Conservation (phyloP, 1,284 basidiomycete species). For the Fomes fomentarius region DNA sequence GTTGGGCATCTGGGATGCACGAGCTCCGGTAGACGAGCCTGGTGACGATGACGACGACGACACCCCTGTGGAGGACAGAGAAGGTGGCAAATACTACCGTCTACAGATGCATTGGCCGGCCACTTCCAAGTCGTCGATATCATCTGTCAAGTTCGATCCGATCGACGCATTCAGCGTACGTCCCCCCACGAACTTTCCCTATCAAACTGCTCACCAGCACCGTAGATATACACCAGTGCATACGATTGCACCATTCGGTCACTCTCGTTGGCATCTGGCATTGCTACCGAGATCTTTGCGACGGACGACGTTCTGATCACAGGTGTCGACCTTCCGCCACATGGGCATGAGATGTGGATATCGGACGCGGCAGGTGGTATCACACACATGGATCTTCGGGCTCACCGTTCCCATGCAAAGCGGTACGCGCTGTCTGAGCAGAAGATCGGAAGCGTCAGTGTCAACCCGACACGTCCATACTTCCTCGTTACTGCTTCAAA, state of each 20-base stretch:
- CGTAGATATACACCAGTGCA: conserved; percentile 73
- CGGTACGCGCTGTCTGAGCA: conserved; percentile 68
- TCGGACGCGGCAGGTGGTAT: conserved; percentile 70
- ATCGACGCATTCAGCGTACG: conserved; percentile 67
- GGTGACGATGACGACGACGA: conserved; percentile 64
- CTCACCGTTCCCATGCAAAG: conserved; percentile 55
- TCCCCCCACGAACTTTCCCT: too few species aligned
- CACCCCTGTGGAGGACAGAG: conserved; percentile 40
- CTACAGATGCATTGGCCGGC: conserved; percentile 83
- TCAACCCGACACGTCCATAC: conserved; percentile 71
- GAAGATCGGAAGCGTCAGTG: conserved; percentile 77
- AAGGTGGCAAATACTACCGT: conserved; percentile 78
- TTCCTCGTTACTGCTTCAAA: conserved; percentile 77
- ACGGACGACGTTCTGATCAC: conserved; percentile 63
- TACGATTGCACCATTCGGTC: conserved; percentile 79
- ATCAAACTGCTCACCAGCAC: too few species aligned
- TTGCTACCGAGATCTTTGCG: conserved; percentile 68
- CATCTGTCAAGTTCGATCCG: conserved; percentile 74
- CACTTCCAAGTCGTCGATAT: conserved; percentile 76
- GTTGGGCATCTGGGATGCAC: conserved; percentile 82
- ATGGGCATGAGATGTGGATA: conserved; percentile 79
- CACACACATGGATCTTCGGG: conserved; percentile 73
- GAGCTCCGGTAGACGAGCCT: conserved; percentile 62
- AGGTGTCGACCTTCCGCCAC: conserved; percentile 65
- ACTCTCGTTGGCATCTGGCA: conserved; percentile 67